Conservation (phyloP, 352 stramenopile genomes). For the Phytophthora pini region DNA sequence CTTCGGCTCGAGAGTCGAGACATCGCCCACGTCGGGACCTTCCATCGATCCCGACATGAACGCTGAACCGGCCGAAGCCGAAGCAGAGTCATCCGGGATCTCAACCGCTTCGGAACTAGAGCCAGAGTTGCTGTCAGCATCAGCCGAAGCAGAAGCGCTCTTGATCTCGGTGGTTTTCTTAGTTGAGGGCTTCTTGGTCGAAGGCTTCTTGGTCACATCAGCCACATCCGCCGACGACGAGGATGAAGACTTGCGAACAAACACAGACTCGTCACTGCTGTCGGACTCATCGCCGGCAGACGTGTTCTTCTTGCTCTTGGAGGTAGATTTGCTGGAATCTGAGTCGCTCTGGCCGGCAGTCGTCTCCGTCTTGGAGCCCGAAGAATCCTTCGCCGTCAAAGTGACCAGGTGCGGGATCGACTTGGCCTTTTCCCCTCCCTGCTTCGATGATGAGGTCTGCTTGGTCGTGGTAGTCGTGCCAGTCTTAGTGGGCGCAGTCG, state of each 20-base stretch:
- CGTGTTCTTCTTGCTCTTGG: conserved; percentile 32
- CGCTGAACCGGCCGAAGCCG: conserved; percentile 6
- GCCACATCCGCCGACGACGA: conserved; percentile 25
- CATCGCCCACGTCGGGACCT: conserved; percentile 45
- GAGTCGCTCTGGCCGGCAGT: conserved; percentile 18
- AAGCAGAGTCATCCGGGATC: conserved; percentile 4
- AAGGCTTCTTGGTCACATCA: conserved; percentile 30
- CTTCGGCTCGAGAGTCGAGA: conserved; percentile 20
- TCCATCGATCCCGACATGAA: conserved; percentile 33
- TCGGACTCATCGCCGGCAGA: conserved; percentile 26
- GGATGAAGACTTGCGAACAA: conserved; percentile 20
- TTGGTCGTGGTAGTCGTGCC: conserved; percentile 9
- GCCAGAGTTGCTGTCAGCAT: conserved; percentile 19
- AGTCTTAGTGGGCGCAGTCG: conserved; percentile 16
- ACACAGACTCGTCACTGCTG: conserved; percentile 21
- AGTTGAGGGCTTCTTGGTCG: conserved; percentile 34
- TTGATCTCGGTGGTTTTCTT: conserved; percentile 25
- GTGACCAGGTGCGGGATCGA: conserved; percentile 19
- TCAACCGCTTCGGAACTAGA: conserved; percentile 25
- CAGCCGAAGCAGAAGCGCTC: conserved; percentile 5
- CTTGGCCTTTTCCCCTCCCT: conserved; percentile 13
- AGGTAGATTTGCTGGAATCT: conserved; percentile 25
- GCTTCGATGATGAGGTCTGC: conserved; percentile 13
- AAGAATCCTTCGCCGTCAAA: conserved; percentile 31
- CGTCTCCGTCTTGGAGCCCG: conserved; percentile 19